Evolutionary conservation across 225 moss, liverwort and hornwort species (phyloP), one percentile per base, ranked within the genome.

Genomic region (Polytrichum formosum): DNA sequence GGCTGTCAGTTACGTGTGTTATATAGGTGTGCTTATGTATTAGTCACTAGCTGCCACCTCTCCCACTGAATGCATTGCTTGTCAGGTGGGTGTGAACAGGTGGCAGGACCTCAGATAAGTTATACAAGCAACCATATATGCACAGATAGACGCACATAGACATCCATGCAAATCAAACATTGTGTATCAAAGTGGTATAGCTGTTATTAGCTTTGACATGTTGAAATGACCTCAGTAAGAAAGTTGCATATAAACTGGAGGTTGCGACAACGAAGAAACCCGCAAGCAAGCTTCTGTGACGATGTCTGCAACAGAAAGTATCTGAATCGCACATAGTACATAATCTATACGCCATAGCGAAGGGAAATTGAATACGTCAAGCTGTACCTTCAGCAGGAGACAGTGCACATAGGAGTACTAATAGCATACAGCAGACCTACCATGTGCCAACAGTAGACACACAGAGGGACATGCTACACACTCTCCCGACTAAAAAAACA

Each of bases 271-370:
- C 58, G n/a, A 58, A 58, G 58, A 58, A 58, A 58, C 58, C 21
- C 6, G 4, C 59, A 8, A 9, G 13, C 21, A 23, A 63, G 26
- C 26, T 23, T 63, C 62, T 63, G 10, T 63, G 26, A 26, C 27
- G 16, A 63, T 63, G 62, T 63, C 23, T 22, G 62, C 62, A 63
- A 63, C 25, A 17, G 59, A 28, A 63, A 63, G 62, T 63, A 16
- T 26, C 62, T 63, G 62, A 26, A 63, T 26, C 62, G 22, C 23
- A 75, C 72, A 63, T 70, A 69, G 6, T 69, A 72, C 76, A 77
- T 74, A 72, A 65, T 46, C 71, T 74, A 71, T 54, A 55, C 22
- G 55, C 22, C 27, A 5, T 62, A 54, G 55, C 65, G 70, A 56
- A 30, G 55, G 67, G 29, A 70, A 5, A 68, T 16, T 28, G 28